phyloP scores from a whole-genome alignment of 2,329 filamentous ascomycete genomes.

The Parafenestella ontariensis region DNA sequence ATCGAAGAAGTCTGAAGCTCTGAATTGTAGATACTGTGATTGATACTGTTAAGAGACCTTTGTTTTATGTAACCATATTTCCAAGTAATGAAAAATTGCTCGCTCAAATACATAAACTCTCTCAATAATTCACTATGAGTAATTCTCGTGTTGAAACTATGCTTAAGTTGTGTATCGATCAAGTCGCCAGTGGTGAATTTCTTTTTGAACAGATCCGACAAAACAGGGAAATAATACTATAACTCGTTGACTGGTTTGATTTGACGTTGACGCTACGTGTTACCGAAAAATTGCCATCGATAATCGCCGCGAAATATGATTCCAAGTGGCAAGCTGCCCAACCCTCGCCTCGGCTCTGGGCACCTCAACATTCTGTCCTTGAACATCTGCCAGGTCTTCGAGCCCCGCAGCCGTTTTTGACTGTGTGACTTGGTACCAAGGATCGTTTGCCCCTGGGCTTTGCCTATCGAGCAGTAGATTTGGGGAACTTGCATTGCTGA shows the following conservation, averaged over 20 bases:
- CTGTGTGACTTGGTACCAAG: constrained; percentile 45
- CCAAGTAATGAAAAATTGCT: not conserved
- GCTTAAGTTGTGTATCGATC: no score
- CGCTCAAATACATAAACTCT: not conserved
- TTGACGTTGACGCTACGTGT: not conserved
- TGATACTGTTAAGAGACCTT: not conserved
- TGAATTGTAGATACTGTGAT: constrained; percentile 6
- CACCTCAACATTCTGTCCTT: constrained; percentile 13
- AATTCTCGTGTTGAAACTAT: not conserved
- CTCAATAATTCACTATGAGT: no score
- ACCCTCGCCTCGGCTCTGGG: constrained; percentile 19
- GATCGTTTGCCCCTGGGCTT: constrained; percentile 35
- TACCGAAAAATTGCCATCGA: constrained; percentile 32
- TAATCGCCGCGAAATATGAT: constrained; percentile 42
- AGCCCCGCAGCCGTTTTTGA: constrained; percentile 41
- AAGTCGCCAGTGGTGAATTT: no score
- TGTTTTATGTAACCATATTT: constrained; percentile 2
- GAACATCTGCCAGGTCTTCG: constrained; percentile 27
- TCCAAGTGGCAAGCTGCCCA: constrained; percentile 39
- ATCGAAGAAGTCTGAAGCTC: not conserved
- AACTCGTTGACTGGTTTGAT: not conserved
- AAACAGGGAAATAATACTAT: not conserved
- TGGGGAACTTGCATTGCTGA: constrained; percentile 41
- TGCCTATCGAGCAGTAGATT: constrained; percentile 40
- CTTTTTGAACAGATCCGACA: not conserved